phyloP scores from a whole-genome alignment of 306 rosid species.

The Leucaena leucocephala region DNA sequence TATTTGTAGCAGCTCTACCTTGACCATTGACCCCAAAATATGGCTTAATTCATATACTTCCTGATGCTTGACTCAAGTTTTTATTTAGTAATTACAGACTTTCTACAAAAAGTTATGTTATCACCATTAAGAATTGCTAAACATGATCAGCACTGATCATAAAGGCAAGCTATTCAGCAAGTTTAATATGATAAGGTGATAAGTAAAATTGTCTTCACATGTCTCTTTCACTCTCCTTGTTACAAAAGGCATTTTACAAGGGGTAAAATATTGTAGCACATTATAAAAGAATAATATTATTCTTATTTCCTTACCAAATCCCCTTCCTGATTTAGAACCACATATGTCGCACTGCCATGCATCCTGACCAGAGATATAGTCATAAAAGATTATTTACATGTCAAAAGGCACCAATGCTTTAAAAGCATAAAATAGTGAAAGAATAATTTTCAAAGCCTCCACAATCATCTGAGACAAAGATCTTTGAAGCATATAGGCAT shows the following conservation, averaged over 20 bases:
- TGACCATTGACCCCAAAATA: too few relatives aligned
- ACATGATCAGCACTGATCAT: not conserved
- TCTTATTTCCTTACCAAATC: slow-evolving; percentile 72
- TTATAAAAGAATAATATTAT: slow-evolving; percentile 2
- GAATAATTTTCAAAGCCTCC: not conserved
- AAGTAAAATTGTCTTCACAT: not conserved
- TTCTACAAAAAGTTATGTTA: not conserved
- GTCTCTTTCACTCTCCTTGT: not conserved
- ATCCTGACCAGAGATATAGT: slow-evolving; percentile 57
- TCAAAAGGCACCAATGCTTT: slow-evolving; percentile 4
- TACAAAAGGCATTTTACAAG: not conserved
- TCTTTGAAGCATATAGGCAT: not conserved
- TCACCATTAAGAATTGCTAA: not conserved
- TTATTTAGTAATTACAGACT: not conserved
- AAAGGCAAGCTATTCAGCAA: not conserved
- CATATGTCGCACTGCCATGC: slow-evolving; percentile 98
- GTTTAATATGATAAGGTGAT: not conserved
- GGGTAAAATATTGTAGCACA: not conserved
- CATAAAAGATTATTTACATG: slow-evolving; percentile 10
- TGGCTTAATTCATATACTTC: not conserved
- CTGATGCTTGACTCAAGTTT: not conserved
- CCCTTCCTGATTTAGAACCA: slow-evolving; percentile 95
- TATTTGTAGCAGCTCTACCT: not conserved
- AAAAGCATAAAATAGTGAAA: not conserved
- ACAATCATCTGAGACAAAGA: slow-evolving; percentile 10